phyloP scores from a whole-genome alignment of 2,329 filamentous ascomycete species.

The Ilyonectria robusta region DNA sequence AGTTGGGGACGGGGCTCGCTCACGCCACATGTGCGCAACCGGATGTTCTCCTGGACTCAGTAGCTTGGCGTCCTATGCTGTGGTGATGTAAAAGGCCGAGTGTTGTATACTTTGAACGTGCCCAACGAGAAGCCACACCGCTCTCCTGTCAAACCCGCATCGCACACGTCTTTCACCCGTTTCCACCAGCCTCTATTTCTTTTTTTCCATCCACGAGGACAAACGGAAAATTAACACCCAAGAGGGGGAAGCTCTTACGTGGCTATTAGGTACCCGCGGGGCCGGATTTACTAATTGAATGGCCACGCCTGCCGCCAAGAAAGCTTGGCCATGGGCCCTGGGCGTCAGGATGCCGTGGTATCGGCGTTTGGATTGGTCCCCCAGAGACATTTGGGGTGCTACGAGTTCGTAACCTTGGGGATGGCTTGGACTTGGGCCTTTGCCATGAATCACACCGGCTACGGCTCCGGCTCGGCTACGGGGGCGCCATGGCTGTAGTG shows the following conservation, averaged over 20 bases:
- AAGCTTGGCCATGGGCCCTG: constrained; percentile 35
- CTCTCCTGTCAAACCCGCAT: not conserved
- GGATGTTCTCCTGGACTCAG: not conserved
- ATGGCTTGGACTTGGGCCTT: constrained; percentile 17
- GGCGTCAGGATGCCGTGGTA: constrained; percentile 31
- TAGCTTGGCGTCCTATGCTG: not conserved
- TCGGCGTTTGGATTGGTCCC: constrained; percentile 37
- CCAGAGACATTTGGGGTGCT: not conserved
- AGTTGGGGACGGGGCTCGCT: not conserved
- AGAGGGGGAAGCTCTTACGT: constrained; percentile 41
- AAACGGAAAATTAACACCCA: not conserved
- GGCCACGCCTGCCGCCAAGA: constrained; percentile 37
- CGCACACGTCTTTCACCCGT: not conserved
- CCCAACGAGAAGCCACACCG: not conserved
- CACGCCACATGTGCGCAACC: constrained; percentile 4
- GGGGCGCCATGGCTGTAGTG: constrained; percentile 19
- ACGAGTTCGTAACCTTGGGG: constrained; percentile 5
- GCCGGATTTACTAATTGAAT: constrained; percentile 46
- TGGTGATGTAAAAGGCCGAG: not conserved
- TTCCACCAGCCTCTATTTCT: not conserved
- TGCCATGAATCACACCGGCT: constrained; percentile 43
- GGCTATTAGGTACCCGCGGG: constrained; percentile 41
- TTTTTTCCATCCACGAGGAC: not conserved
- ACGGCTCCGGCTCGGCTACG: constrained; percentile 31
- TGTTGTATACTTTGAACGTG: not conserved